Conservation (phyloP, 371 early-diverging fungal genomes). For the Zychaea mexicana region DNA sequence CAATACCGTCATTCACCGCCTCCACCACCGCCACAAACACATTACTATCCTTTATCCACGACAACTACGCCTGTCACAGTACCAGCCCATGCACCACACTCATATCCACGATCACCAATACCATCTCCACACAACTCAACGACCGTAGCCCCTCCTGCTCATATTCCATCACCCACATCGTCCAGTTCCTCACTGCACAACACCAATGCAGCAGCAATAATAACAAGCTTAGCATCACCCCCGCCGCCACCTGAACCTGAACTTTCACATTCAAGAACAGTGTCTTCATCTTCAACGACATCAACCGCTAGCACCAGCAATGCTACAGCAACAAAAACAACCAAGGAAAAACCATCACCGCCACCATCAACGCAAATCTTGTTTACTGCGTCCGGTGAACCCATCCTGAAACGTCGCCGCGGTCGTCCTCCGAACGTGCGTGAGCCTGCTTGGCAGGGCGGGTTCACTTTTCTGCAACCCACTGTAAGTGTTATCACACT, state of each 20-base stretch:
- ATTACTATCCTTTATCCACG: neutral
- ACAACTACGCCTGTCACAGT: neutral
- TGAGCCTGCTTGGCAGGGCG: slow-evolving; percentile 33
- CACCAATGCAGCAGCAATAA: neutral
- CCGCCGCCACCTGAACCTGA: slow-evolving; percentile 2
- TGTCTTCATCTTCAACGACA: neutral
- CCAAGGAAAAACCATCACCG: neutral
- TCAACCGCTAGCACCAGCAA: slow-evolving; percentile 2
- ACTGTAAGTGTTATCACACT: slow-evolving; percentile 38
- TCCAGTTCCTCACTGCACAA: neutral
- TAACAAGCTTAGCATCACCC: neutral
- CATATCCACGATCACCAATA: neutral
- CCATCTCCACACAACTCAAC: neutral
- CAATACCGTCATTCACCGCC: neutral
- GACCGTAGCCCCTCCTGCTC: slow-evolving; percentile 1
- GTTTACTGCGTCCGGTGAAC: slow-evolving; percentile 31
- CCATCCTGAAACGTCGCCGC: slow-evolving; percentile 44
- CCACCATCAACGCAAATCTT: slow-evolving; percentile 32
- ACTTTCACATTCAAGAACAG: slow-evolving; percentile 1
- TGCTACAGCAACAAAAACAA: neutral
- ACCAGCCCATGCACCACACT: neutral
- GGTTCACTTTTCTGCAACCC: slow-evolving; percentile 49
- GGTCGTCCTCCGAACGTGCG: slow-evolving; percentile 39
- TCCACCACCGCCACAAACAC: neutral
- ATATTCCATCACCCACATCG: neutral